Conservation (phyloP, 1,284 basidiomycete genomes). For the Cryptococcus neoformans region DNA sequence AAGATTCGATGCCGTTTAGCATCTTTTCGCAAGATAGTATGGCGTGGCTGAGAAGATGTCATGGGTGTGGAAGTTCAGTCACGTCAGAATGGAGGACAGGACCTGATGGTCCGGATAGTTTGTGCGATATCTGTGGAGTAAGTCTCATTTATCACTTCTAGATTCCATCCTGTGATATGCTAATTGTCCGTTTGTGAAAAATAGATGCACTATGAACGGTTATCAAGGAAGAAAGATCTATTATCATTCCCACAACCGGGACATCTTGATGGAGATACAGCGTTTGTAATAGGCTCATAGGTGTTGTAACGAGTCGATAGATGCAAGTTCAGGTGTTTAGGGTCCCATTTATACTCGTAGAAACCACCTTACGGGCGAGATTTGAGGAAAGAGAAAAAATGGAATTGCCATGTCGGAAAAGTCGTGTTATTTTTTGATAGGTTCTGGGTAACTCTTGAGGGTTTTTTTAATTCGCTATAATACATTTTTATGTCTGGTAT, state of each 20-base stretch:
- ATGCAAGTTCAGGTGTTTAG: no score
- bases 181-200: no score
- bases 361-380: no score
- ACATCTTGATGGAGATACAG: no score
- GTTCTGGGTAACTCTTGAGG: no score
- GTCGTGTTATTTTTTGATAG: no score
- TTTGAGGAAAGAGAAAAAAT: neutral
- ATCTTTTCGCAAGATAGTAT: constrained; percentile 3
- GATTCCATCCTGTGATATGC: neutral
- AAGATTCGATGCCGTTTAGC: neutral
- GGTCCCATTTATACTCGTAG: no score
- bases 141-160: constrained; percentile 8
- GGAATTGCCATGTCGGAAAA: no score
- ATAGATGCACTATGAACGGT: constrained; percentile 22
- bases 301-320: no score
- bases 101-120: constrained; percentile 35
- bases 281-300: no score
- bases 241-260: neutral
- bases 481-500: no score
- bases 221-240: constrained; percentile 12
- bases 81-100: constrained; percentile 27
- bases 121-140: constrained; percentile 35
- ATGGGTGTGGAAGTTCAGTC: constrained; percentile 24
- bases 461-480: no score
- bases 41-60: constrained; percentile 19